phyloP scores from a whole-genome alignment of 495 filamentous ascomycete species.

The Xylaria cubensis region DNA sequence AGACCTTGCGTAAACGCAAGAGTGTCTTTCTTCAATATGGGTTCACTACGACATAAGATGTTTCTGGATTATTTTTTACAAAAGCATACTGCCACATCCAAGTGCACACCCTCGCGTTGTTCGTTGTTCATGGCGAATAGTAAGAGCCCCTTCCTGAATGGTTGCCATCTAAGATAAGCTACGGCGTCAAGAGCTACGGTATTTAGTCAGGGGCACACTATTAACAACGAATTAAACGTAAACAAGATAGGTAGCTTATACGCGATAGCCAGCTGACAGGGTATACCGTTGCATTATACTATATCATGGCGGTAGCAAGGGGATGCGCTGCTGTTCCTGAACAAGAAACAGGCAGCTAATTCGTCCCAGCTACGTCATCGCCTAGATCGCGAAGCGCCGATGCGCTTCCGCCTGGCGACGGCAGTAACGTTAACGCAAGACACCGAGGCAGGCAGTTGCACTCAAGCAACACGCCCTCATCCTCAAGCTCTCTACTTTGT shows the following conservation, averaged over 20 bases:
- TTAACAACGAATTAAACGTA: background rate
- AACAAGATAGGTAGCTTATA: background rate
- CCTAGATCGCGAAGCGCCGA: background rate
- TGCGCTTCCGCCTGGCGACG: background rate
- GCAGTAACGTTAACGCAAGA: conserved; percentile 4
- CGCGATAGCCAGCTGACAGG: background rate
- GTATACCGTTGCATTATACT: background rate
- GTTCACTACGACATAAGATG: background rate
- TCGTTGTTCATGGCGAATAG: background rate
- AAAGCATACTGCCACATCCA: background rate
- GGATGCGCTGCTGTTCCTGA: background rate
- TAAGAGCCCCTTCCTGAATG: background rate
- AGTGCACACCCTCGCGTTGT: background rate
- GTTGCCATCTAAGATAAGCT: background rate
- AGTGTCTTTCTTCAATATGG: background rate
- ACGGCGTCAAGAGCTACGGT: background rate
- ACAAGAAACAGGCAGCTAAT: background rate
- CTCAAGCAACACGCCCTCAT: background rate
- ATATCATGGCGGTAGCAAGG: background rate
- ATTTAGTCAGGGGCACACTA: background rate
- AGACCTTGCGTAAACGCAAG: background rate
- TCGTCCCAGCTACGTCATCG: conserved; percentile 15
- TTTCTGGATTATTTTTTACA: background rate
- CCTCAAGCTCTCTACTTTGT: background rate
- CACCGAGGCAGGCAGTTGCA: background rate